Percentiles rank a stretch among this genome's conserved stretches.
Evolutionary conservation across 345 rosid species (phyloP).

Genomic region (Microthlaspi erraticum): DNA sequence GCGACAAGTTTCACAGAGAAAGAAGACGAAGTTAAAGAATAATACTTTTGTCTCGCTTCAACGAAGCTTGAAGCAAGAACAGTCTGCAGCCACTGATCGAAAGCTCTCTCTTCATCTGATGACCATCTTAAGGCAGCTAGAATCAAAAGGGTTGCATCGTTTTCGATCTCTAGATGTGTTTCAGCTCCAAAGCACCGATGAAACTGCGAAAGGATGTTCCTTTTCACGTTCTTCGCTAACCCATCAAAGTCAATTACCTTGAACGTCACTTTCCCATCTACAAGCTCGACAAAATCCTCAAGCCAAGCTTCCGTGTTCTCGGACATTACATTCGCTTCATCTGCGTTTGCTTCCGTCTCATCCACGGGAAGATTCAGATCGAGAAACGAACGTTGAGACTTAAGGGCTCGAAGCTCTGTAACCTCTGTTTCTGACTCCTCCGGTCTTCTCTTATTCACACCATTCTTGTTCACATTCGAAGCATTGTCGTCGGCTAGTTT

Average conservation of each 20-base stretch:
- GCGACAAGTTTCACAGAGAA: slow-evolving; percentile 50
- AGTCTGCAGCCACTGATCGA: slow-evolving; percentile 60
- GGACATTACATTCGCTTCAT: slow-evolving; percentile 48
- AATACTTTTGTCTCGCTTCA: slow-evolving; percentile 48
- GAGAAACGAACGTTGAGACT: slow-evolving; percentile 49
- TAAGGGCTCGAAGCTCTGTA: slow-evolving; percentile 42
- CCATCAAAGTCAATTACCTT: slow-evolving; percentile 62
- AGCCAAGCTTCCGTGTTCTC: slow-evolving; percentile 63
- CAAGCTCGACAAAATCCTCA: slow-evolving; percentile 55
- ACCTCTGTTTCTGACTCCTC: slow-evolving; percentile 44
- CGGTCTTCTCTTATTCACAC: slow-evolving; percentile 41
- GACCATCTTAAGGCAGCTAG: slow-evolving; percentile 64
- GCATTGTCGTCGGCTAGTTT: slow-evolving; percentile 38
- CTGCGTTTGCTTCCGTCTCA: slow-evolving; percentile 46
- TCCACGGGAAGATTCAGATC: slow-evolving; percentile 75
- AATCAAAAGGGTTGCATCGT: slow-evolving; percentile 55
- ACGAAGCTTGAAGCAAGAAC: slow-evolving; percentile 55
- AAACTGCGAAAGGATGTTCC: slow-evolving; percentile 43
- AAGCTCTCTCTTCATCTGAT: slow-evolving; percentile 45
- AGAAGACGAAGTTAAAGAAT: slow-evolving; percentile 13
- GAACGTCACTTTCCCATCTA: slow-evolving; percentile 61
- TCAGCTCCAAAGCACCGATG: slow-evolving; percentile 52
- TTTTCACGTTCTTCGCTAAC: slow-evolving; percentile 51
- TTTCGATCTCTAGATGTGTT: slow-evolving; percentile 53
- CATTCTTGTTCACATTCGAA: slow-evolving; percentile 27